Conservation (phyloP, 2,329 filamentous ascomycete species). For the Paecilomyces niveus region DNA sequence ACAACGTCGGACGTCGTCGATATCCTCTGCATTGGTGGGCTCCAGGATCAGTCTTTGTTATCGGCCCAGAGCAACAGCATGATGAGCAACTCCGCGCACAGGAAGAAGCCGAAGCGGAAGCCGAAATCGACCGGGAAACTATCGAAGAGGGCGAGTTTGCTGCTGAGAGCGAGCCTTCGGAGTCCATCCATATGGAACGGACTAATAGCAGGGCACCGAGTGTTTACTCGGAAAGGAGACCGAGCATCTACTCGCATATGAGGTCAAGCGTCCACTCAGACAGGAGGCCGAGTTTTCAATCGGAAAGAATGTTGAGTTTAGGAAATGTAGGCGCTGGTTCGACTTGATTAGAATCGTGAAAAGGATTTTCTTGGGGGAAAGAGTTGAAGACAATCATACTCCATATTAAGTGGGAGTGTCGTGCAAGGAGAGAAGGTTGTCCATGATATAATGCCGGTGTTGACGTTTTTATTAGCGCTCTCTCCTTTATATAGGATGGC, state of each 20-base stretch:
- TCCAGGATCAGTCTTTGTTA: conserved; percentile 8
- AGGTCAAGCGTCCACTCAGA: no score
- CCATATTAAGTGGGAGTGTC: no score
- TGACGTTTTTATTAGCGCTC: neutral
- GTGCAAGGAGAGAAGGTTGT: no score
- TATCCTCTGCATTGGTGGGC: conserved; percentile 27
- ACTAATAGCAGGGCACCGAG: neutral
- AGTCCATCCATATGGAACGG: neutral
- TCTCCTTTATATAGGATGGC: neutral
- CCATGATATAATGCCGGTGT: no score
- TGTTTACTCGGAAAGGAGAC: neutral
- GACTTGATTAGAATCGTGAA: neutral
- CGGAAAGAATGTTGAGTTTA: neutral
- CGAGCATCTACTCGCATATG: no score
- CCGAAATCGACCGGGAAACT: neutral
- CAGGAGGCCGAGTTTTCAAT: neutral
- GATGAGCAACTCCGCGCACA: neutral
- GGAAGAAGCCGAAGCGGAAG: neutral
- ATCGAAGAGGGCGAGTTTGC: neutral
- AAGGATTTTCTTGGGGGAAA: no score
- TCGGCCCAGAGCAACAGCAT: conserved; percentile 1
- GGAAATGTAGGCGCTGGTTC: neutral
- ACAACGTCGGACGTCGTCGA: conserved; percentile 23
- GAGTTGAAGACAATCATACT: no score
- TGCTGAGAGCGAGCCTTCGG: neutral